Base-by-base conservation (phyloP, 768 basidiomycete species). In the Tylopilus sp. region DNA sequence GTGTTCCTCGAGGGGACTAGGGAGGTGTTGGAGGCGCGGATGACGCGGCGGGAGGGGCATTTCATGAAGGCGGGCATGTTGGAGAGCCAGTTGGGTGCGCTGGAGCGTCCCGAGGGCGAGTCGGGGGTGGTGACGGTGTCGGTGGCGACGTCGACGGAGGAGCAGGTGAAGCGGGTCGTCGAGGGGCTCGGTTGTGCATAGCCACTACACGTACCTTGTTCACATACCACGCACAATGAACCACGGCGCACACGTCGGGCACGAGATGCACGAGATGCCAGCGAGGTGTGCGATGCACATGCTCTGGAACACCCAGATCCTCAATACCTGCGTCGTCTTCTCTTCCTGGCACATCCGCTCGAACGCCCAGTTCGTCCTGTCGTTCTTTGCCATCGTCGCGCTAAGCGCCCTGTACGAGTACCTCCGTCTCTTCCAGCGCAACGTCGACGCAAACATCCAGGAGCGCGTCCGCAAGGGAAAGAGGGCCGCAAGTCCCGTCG, bases 1-100 rank as follows among this genome's bases (percentile, higher is more conserved):
- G 84, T 96, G 52, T 95, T 85, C 66, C 82, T 92, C 57, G 72
- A 85, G 30, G 91, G 89, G 11, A 63, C 74, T 19, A 67, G 74
- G 38, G 75, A 80, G 25, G 62, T 84, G 45, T 63, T 94, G 52
- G 49, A 77, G 65, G 81, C 83, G 40, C 75, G 92, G 31, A 86
- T 93, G 81, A 60, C 60, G 69, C 73, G 74, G 34, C 75, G 92
- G 31, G 59, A 76, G 37, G 85, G 84, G 0, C 92, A 95, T 68
- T 95, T 87, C 59, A 89, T 94, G 86, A 92, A 91, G 71, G 81
- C 81, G 21, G 65, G 62, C 4, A 92, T 94, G 92, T 72, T 95
- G 59, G 85, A 86, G 46, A 86, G 87, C 57, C 92, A 95, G 73
- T 60, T 92, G 60, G 67, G 65, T 10, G 83, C 87, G 40, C 63